phyloP scores from a whole-genome alignment of 352 stramenopile genomes.

The Peronospora belbahrii region DNA sequence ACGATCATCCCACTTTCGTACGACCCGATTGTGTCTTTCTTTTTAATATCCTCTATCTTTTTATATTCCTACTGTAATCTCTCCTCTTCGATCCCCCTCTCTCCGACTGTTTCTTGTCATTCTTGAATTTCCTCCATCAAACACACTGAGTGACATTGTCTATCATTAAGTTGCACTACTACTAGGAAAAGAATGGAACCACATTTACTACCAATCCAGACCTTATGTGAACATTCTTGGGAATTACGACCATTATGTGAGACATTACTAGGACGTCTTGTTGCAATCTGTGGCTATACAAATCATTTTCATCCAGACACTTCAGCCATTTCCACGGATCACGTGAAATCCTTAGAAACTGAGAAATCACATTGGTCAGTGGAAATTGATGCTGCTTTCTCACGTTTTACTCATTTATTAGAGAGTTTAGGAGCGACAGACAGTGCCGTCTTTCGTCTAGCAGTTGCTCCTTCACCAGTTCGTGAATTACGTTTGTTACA shows the following conservation, averaged over 20 bases:
- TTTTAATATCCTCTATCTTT: no score
- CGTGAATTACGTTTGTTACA: conserved; percentile 33
- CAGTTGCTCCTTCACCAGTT: conserved; percentile 27
- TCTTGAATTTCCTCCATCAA: no score
- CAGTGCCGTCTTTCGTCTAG: conserved; percentile 30
- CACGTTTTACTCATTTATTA: conserved; percentile 26
- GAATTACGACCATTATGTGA: conserved; percentile 32
- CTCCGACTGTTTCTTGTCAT: no score
- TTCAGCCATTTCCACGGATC: no score
- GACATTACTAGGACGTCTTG: conserved; percentile 23
- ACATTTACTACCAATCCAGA: conserved; percentile 18
- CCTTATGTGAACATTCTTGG: conserved; percentile 20
- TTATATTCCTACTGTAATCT: no score
- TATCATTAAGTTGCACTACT: no score
- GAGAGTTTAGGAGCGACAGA: conserved; percentile 19
- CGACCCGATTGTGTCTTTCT: no score
- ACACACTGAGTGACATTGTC: no score
- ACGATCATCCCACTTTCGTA: no score
- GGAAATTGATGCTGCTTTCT: conserved; percentile 23
- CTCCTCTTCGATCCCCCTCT: no score
- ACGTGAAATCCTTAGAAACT: conserved; percentile 8
- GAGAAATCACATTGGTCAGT: conserved; percentile 15
- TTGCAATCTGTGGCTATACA: conserved; percentile 16
- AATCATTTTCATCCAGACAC: not conserved
- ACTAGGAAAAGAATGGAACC: no score